A percentile compares a stretch with the other conserved stretches of the same genome.
Conservation (phyloP, 2,329 filamentous ascomycete genomes). For the Exophiala bonariae region DNA sequence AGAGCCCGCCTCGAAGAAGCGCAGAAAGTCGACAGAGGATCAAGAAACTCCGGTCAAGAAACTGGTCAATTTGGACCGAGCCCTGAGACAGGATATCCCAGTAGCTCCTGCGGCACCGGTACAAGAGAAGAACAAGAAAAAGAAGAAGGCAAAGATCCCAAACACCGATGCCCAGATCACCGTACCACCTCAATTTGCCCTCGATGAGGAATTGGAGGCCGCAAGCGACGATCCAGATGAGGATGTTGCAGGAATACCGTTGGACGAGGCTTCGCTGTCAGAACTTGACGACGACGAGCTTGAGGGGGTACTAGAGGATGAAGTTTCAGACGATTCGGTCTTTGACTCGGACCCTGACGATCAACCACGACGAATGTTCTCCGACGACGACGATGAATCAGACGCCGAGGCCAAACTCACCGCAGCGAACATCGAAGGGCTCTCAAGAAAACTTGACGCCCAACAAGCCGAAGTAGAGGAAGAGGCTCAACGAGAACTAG, state of each 20-base stretch:
- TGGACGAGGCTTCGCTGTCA: conserved; percentile 39
- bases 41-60: conserved; percentile 41
- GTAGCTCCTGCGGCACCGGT: conserved; percentile 31
- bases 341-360: conserved; percentile 69
- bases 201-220: conserved; percentile 44
- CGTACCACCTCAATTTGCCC: conserved; percentile 28
- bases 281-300: conserved; percentile 27
- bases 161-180: conserved; percentile 32
- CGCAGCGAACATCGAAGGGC: conserved; percentile 90
- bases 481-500: conserved; percentile 80
- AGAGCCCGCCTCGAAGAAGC: conserved; percentile 63
- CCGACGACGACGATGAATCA: conserved; percentile 87
- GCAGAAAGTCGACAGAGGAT: conserved; percentile 53
- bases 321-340: conserved; percentile 57
- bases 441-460: conserved; percentile 81
- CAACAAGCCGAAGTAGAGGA: conserved; percentile 75
- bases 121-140: conserved; percentile 36
- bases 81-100: conserved; percentile 29
- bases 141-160: conserved; percentile 31
- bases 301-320: conserved; percentile 38
- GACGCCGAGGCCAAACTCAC: conserved; percentile 88
- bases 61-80: conserved; percentile 37
- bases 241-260: conserved; percentile 47
- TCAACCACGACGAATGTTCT: conserved; percentile 74
- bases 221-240: conserved; percentile 35